phyloP scores from a whole-genome alignment of 192 early-diverging fungal genomes.

The Umbelopsis sp. region DNA sequence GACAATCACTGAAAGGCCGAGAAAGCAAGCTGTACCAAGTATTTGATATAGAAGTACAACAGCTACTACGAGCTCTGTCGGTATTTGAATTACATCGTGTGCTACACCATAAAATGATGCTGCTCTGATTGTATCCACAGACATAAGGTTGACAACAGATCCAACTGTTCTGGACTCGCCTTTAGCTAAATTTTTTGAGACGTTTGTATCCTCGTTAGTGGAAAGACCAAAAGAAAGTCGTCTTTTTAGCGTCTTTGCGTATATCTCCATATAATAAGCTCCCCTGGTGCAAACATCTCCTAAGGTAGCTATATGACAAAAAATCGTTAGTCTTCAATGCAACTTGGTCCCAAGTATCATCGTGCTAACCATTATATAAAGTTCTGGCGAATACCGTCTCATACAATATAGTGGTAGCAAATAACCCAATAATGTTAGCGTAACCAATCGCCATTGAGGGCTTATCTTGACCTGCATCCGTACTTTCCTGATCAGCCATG shows the following conservation, averaged over 20 bases:
- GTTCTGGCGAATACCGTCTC: background rate
- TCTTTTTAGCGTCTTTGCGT: conserved; percentile 60
- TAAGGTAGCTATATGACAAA: background rate
- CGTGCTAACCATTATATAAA: background rate
- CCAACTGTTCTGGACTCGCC: conserved; percentile 52
- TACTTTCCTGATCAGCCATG: conserved; percentile 40
- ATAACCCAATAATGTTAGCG: background rate
- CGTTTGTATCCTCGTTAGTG: conserved; percentile 15
- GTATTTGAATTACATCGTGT: conserved; percentile 57
- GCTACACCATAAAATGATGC: conserved; percentile 54
- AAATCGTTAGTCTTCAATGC: background rate
- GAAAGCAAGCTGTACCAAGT: conserved; percentile 78
- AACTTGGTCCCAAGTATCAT: background rate
- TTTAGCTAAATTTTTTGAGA: conserved; percentile 33
- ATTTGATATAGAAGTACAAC: conserved; percentile 73
- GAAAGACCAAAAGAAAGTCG: conserved; percentile 29
- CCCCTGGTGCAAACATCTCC: background rate
- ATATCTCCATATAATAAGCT: conserved; percentile 53
- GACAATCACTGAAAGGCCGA: conserved; percentile 67
- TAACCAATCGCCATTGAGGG: background rate
- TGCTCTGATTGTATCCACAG: conserved; percentile 70
- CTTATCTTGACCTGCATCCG: background rate
- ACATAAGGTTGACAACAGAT: conserved; percentile 76
- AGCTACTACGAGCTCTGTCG: conserved; percentile 66
- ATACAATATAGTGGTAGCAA: background rate